These are phyloP conservation scores for Cutaneotrichosporon dermatis DNA, from an alignment of 1,284 basidiomycete species.

Conservation along the genomic window DNA sequence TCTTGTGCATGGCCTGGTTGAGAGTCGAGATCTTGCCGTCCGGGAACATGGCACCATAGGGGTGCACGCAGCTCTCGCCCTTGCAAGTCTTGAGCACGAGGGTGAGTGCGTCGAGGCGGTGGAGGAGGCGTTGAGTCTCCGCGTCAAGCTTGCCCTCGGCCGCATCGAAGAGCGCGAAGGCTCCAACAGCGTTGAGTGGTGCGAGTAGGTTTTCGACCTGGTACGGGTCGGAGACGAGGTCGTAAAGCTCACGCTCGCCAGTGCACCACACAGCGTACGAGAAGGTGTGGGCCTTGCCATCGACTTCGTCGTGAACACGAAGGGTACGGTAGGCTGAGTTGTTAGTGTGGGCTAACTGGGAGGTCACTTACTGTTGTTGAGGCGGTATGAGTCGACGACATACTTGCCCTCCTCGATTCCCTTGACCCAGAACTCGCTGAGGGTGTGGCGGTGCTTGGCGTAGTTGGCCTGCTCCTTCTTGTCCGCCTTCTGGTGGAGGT, in stretches of 20 bases:
- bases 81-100: slow-evolving; percentile 41
- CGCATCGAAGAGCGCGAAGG: background rate
- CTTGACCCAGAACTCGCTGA: slow-evolving; percentile 39
- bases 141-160: background rate
- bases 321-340: slow-evolving; percentile 33
- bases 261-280: slow-evolving; percentile 44
- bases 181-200: background rate
- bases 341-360: background rate
- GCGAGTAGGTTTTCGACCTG: slow-evolving; percentile 32
- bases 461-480: background rate
- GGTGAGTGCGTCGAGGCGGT: slow-evolving; percentile 37
- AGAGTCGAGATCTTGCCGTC: slow-evolving; percentile 16
- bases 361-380: slow-evolving; percentile 25
- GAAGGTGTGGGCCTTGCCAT: slow-evolving; percentile 12
- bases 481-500: slow-evolving; percentile 17
- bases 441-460: slow-evolving; percentile 18
- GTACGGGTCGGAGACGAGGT: slow-evolving; percentile 32
- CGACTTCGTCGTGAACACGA: slow-evolving; percentile 27
- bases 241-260: slow-evolving; percentile 42
- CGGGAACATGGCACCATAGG: slow-evolving; percentile 32
- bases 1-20: slow-evolving; percentile 17
- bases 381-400: slow-evolving; percentile 3
- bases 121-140: background rate
- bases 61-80: slow-evolving; percentile 29
- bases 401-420: slow-evolving; percentile 35